phyloP scores from a whole-genome alignment of 2,329 filamentous ascomycete genomes.

The Fusarium mundagurra region DNA sequence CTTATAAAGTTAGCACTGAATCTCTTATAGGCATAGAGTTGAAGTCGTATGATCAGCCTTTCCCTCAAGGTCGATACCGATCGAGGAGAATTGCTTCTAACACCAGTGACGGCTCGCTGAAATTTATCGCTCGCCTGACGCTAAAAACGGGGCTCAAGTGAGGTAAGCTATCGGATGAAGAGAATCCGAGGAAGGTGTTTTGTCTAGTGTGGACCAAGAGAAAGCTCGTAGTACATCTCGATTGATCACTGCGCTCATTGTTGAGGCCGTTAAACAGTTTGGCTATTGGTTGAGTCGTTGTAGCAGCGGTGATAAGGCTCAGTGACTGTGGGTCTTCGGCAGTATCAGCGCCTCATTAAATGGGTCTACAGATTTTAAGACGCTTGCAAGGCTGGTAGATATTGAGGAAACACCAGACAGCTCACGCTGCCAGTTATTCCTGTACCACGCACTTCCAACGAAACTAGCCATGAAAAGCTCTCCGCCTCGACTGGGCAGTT shows the following conservation, averaged over 20 bases:
- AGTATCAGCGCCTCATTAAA: background rate
- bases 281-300: too few relatives aligned
- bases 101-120: fast-evolving
- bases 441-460: background rate
- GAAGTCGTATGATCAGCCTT: background rate
- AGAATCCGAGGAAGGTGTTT: background rate
- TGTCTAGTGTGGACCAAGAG: background rate
- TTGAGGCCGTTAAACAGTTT: background rate
- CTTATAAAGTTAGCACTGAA: too few relatives aligned
- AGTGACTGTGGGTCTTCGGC: background rate
- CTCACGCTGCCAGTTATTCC: background rate
- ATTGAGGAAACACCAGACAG: fast-evolving
- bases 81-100: background rate
- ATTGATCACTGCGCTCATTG: background rate
- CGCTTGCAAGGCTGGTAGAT: background rate
- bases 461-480: background rate
- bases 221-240: background rate
- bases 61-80: background rate
- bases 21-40: background rate
- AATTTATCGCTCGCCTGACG: background rate
- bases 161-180: fast-evolving
- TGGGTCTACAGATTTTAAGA: background rate
- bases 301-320: background rate
- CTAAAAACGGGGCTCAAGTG: too few relatives aligned
- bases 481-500: background rate